Evolutionary conservation across 1,139 yeast genomes (phyloP).

Genomic region (Taphrina confusa): DNA sequence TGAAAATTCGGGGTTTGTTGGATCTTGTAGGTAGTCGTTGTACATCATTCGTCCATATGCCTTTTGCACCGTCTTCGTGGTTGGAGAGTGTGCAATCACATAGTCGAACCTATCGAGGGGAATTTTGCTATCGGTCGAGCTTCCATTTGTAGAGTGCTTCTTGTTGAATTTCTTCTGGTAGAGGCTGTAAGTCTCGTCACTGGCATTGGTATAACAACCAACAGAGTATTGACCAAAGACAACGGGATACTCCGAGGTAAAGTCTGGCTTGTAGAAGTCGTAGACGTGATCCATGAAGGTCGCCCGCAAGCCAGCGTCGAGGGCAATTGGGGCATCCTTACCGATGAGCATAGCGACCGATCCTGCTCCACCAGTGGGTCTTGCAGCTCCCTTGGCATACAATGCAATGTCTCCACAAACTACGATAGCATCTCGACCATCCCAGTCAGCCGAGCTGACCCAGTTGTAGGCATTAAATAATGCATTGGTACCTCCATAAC

Average conservation of each 20-base stretch:
- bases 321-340: conserved; percentile 95
- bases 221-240: conserved; percentile 97
- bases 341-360: conserved; percentile 93
- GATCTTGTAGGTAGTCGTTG: conserved; percentile 77
- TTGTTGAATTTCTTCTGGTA: conserved; percentile 79
- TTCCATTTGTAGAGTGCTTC: conserved; percentile 40
- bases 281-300: conserved; percentile 52
- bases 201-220: conserved; percentile 89
- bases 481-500: conserved; percentile 98
- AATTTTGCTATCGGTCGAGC: conserved; percentile 41
- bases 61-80: conserved; percentile 91
- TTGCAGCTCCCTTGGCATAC: conserved; percentile 94
- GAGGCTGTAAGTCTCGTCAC: conserved; percentile 79
- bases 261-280: conserved; percentile 66
- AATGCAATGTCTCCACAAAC: conserved; percentile 98
- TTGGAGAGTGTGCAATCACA: conserved; percentile 97
- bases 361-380: conserved; percentile 99
- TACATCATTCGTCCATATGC: conserved; percentile 89
- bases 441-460: conserved; percentile 97
- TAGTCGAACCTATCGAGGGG: conserved; percentile 76
- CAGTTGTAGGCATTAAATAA: conserved; percentile 91
- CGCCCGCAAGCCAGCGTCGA: conserved; percentile 65
- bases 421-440: conserved; percentile 96
- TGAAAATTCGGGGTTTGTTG: conserved; percentile 56
- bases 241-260: conserved; percentile 92